phyloP scores from a whole-genome alignment of 2,329 filamentous ascomycete species.

The Beauveria varroae region DNA sequence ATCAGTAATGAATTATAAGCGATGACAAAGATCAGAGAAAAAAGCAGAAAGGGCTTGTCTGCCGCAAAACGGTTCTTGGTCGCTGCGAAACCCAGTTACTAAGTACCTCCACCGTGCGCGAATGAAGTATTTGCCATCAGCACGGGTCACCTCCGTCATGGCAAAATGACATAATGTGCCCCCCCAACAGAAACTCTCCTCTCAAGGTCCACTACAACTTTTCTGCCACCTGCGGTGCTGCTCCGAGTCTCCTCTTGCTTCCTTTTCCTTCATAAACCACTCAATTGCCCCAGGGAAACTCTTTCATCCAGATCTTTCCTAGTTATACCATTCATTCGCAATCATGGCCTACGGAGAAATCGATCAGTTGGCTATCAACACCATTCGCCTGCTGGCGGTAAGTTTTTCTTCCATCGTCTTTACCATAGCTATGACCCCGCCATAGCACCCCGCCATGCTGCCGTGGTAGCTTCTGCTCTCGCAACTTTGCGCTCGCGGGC shows the following conservation, averaged over 20 bases:
- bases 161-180: constrained; percentile 4
- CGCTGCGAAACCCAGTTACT: no score
- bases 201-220: not conserved
- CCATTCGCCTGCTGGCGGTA: constrained; percentile 93
- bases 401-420: constrained; percentile 34
- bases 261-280: not conserved
- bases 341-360: constrained; percentile 83
- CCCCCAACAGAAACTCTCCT: constrained; percentile 2
- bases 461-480: constrained; percentile 6
- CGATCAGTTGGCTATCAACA: constrained; percentile 93
- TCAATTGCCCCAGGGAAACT: not conserved
- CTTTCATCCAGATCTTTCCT: not conserved
- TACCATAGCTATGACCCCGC: constrained; percentile 14
- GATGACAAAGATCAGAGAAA: no score
- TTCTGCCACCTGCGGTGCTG: not conserved
- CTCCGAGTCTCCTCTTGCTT: not conserved
- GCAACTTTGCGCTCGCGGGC: not conserved
- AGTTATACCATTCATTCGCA: constrained; percentile 21
- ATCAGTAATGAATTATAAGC: no score
- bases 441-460: constrained; percentile 11
- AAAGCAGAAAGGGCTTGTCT: no score
- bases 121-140: not conserved
- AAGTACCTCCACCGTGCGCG: not conserved
- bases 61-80: no score
- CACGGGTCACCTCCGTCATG: not conserved